phyloP scores from a whole-genome alignment of 1,284 basidiomycete species.

The Pascua guehoae region DNA sequence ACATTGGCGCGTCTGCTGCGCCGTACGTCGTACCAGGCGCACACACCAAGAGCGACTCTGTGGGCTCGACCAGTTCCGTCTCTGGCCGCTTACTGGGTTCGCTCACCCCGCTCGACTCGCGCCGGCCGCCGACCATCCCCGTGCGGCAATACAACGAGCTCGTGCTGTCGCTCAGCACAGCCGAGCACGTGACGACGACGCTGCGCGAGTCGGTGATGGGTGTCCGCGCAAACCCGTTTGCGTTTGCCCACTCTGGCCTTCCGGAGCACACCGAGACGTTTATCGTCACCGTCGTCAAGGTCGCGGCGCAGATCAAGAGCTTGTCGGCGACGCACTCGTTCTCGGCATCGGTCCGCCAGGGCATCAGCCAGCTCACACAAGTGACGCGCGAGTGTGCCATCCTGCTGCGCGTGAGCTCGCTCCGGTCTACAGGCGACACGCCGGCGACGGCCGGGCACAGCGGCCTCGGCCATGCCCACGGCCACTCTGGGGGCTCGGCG shows the following conservation, averaged over 20 bases:
- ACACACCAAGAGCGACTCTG: constrained; percentile 17
- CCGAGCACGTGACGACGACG: constrained; percentile 39
- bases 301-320: constrained; percentile 48
- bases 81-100: constrained; percentile 12
- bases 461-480: background rate
- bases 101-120: constrained; percentile 11
- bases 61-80: constrained; percentile 8
- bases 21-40: constrained; percentile 6
- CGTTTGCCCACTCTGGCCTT: constrained; percentile 27
- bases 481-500: background rate
- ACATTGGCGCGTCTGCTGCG: constrained; percentile 40
- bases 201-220: constrained; percentile 41
- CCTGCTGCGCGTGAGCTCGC: constrained; percentile 46
- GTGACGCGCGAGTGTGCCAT: constrained; percentile 52
- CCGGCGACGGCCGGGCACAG: constrained; percentile 6
- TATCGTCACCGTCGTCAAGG: constrained; percentile 51
- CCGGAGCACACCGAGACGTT: constrained; percentile 40
- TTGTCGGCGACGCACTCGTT: constrained; percentile 46
- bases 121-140: constrained; percentile 33
- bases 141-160: constrained; percentile 39
- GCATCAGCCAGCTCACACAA: constrained; percentile 47
- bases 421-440: constrained; percentile 32
- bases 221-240: constrained; percentile 36
- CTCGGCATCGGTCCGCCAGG: constrained; percentile 36
- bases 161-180: constrained; percentile 35